Evolutionary conservation across 495 filamentous ascomycete species (phyloP), one percentile per base, ranked within the genome.

Genomic region (Penicillium maclennaniae): DNA sequence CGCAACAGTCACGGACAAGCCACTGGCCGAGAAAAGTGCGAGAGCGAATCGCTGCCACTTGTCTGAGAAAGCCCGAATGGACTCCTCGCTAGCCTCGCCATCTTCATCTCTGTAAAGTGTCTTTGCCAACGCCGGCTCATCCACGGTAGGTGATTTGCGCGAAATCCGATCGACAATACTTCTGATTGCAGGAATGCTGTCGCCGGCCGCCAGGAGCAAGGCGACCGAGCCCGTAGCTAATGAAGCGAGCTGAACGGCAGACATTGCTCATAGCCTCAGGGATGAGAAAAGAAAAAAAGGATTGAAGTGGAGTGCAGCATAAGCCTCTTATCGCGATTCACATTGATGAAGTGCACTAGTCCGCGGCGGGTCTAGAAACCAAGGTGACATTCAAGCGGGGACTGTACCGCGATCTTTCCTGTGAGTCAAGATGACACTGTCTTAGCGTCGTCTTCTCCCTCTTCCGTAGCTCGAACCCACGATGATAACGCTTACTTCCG

Each of bases 61-160:
- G 43, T 69, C 68, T 9, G 66, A 69, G 39, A 69, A 70, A 3
- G 51, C 63, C 0, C 54, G 56, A 5, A 69, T 47, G 3, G 68
- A 69, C 47, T 65, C 63, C 37, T 60, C 57, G 7, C 63, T 62
- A 1, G 66, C 68, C 16, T 67, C 61, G 10, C 68, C 68, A 43
- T 70, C 68, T 15, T 67, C 59, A 44, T 70, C 68, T 17, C 63
- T 48, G 42, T 70, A 70, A 8, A 39, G 59, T 4, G 51, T 53
- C 27, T 59, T 60, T 6, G 60, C 64, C 17, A 65, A 9, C 9
- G 34, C 47, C 4, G 53, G 38, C 7, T 66, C 58, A 21, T 70
- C 62, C 9, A 63, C 46, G 8, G 19, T 56, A 7, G 60, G 53
- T 9, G 57, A 25, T 43, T 27, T 54, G 17, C 58, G 57, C n/a